Evolutionary conservation across 495 filamentous ascomycete genomes (phyloP).

Genomic region (Parathielavia appendiculata): DNA sequence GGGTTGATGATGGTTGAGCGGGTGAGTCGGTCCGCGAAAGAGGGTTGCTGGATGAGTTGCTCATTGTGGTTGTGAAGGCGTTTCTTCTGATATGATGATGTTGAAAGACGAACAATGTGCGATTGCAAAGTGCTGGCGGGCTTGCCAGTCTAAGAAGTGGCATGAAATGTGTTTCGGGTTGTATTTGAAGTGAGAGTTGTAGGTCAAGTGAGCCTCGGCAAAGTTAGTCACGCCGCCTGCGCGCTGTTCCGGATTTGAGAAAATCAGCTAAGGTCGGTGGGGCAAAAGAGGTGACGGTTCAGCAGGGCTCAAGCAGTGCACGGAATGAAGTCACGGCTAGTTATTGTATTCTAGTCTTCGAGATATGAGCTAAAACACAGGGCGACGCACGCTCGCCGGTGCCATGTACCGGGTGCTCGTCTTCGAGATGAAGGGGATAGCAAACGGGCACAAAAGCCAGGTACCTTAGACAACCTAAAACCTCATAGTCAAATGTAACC

Average conservation of each 20-base stretch:
- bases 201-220: not conserved
- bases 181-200: not conserved
- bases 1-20: not conserved
- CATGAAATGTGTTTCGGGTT: not conserved
- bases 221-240: not conserved
- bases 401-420: no score
- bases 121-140: not conserved
- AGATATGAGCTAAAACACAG: no score
- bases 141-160: not conserved
- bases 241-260: not conserved
- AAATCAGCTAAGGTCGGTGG: not conserved
- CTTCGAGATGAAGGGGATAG: not conserved
- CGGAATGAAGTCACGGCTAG: not conserved
- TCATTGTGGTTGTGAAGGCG: slow-evolving; percentile 8
- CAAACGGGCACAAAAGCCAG: no score
- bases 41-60: slow-evolving; percentile 5
- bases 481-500: slow-evolving; percentile 26
- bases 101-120: not conserved
- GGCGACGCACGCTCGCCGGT: no score
- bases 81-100: not conserved
- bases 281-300: not conserved
- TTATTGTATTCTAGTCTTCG: not conserved
- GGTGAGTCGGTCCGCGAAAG: slow-evolving; percentile 6
- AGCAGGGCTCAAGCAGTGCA: no score
- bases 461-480: not conserved